phyloP scores from a whole-genome alignment of 1,284 basidiomycete genomes.

The Rhodofomes roseus region DNA sequence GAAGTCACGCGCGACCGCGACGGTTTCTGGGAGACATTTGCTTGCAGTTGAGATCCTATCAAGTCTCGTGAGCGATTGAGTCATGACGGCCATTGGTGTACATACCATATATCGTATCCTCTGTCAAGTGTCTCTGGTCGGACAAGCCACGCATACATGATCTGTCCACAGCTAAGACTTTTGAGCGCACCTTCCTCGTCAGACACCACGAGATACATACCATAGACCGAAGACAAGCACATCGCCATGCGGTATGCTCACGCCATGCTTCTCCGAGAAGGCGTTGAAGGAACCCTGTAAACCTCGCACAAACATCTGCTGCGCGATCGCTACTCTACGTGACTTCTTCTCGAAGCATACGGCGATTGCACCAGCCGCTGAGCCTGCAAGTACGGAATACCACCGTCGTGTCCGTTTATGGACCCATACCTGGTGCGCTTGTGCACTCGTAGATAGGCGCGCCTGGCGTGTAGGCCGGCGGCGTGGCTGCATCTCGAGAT shows the following conservation, averaged over 20 bases:
- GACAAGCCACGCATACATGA: conserved; percentile 82
- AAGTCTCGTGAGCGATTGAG: background rate
- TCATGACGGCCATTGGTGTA: conserved; percentile 1
- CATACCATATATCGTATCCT: conserved; percentile 75
- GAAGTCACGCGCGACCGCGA: conserved; percentile 62
- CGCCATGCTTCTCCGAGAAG: conserved; percentile 58
- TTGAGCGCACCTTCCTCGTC: background rate
- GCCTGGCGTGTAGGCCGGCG: conserved; percentile 33
- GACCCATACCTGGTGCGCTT: conserved; percentile 60
- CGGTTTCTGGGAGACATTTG: conserved; percentile 56
- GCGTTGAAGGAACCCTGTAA: conserved; percentile 83
- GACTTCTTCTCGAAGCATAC: conserved; percentile 80
- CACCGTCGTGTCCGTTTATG: conserved; percentile 70
- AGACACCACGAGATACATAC: conserved; percentile 33
- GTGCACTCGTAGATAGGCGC: conserved; percentile 57
- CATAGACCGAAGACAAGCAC: conserved; percentile 81
- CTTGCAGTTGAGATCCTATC: conserved; percentile 59
- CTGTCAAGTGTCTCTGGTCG: conserved; percentile 80
- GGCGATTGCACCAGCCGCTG: conserved; percentile 77
- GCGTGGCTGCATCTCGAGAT: conserved; percentile 12
- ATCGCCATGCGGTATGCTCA: conserved; percentile 83
- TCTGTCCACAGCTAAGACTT: conserved; percentile 71
- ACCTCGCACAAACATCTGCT: conserved; percentile 89
- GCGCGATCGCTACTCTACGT: conserved; percentile 73
- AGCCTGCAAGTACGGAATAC: conserved; percentile 88